Base-by-base conservation (phyloP, 1,284 basidiomycete genomes). In the Ustilago shanxiensis region DNA sequence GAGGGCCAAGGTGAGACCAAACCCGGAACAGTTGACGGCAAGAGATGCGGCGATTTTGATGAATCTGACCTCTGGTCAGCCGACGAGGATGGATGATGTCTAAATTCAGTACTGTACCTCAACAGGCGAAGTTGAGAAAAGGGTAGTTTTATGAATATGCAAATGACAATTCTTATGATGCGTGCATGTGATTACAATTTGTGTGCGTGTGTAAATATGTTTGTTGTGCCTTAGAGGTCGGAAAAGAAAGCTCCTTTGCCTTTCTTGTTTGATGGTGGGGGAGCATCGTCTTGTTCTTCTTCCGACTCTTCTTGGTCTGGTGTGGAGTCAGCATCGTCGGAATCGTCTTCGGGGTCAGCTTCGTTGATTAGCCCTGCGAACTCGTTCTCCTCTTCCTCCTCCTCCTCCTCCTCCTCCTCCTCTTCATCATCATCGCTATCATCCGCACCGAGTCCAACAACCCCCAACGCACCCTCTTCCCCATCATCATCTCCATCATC, bases 11-110 rank as follows among this genome's bases (percentile, higher is more conserved):
- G 90, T 93, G 11, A 89, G 94, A 35, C 93, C 95, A 77, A 94
- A 98, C 85, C 93, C 94, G 9, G 93, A 94, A 85, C 92, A 95
- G 83, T 89, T 99, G 14, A 95, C 95, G 0, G 92, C 86, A 11
- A 85, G 87, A 55, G 87, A 88, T 58, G 87, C 87, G 0, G 79
- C 83, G 9, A 86, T 87, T 22, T 64, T 88, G 26, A 87, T 86
- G 82, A 78, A 78, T 39, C 37, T 78, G 33, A 65, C 71, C 2
- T 54, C 58, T 20, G 72, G 65, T 6, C 60, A 70, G 28, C 63
- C 63, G 31, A 64, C 70, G 0, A 45, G 35, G 50, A n/a, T 60
- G n/a, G 71, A 71, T 54, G 55, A 71, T 52, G n/a, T 62, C 24
- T 64, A 60, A 26, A n/a, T n/a, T 33, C 31, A 33, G 31, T 33